phyloP scores from a whole-genome alignment of 495 filamentous ascomycete genomes.

The Podospora sp. region DNA sequence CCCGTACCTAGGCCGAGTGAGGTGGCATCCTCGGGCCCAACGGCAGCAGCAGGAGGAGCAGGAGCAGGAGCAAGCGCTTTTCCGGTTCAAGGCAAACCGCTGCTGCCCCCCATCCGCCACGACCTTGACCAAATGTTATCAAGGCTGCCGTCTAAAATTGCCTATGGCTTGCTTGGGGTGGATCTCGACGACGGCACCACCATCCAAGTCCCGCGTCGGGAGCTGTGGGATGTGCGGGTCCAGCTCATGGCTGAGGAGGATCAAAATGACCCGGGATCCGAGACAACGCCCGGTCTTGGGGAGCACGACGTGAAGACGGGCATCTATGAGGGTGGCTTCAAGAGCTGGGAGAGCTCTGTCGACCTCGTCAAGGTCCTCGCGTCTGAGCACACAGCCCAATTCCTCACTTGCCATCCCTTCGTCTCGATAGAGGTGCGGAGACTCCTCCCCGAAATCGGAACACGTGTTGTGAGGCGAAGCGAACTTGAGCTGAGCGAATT shows the following conservation, averaged over 20 bases:
- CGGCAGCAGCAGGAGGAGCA: constrained; percentile 18
- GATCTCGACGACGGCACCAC: constrained; percentile 47
- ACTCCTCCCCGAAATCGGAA: neutral
- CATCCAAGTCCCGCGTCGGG: constrained; percentile 73
- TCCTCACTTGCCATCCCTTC: constrained; percentile 43
- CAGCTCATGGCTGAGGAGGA: constrained; percentile 91
- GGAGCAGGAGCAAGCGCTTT: constrained; percentile 47
- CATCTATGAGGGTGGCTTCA: constrained; percentile 98
- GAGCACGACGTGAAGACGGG: constrained; percentile 84
- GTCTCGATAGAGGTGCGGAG: constrained; percentile 75
- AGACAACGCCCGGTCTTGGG: constrained; percentile 60
- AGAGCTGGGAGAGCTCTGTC: constrained; percentile 95
- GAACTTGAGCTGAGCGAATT: constrained; percentile 5
- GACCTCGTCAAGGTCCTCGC: constrained; percentile 77
- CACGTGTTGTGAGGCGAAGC: neutral
- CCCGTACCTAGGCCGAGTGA: constrained; percentile 1
- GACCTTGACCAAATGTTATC: constrained; percentile 59
- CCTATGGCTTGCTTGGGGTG: constrained; percentile 65
- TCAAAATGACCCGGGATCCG: constrained; percentile 40
- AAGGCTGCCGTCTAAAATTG: constrained; percentile 75
- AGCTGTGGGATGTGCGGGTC: constrained; percentile 89
- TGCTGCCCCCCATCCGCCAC: constrained; percentile 50
- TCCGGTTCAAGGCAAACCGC: constrained; percentile 50
- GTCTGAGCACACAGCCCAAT: constrained; percentile 58
- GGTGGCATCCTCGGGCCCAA: constrained; percentile 4